phyloP scores from a whole-genome alignment of 2,329 filamentous ascomycete genomes.

The Colletotrichum incanum region DNA sequence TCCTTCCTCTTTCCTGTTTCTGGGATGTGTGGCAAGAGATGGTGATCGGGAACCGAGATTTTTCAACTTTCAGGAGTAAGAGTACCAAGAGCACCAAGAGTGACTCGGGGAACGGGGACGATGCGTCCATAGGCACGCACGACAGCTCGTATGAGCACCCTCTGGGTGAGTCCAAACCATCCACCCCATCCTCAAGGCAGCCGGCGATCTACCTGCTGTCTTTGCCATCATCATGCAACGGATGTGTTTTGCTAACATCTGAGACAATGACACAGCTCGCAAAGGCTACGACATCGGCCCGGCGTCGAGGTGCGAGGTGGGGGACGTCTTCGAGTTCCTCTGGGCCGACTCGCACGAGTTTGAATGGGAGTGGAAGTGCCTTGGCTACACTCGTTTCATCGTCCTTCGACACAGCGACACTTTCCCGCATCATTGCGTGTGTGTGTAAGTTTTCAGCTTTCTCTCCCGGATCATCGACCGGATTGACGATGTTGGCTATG shows the following conservation, averaged over 20 bases:
- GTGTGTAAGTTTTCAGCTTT: slow-evolving; percentile 31
- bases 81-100: slow-evolving; percentile 43
- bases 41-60: slow-evolving; percentile 43
- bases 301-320: slow-evolving; percentile 35
- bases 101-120: slow-evolving; percentile 43
- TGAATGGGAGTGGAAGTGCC: slow-evolving; percentile 42
- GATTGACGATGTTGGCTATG: neutral
- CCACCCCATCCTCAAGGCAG: neutral
- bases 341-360: slow-evolving; percentile 43
- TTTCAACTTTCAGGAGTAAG: slow-evolving; percentile 42
- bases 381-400: slow-evolving; percentile 41
- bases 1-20: slow-evolving; percentile 24
- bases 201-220: neutral
- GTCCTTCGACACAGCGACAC: slow-evolving; percentile 41
- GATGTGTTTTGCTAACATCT: slow-evolving; percentile 15
- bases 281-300: slow-evolving; percentile 42
- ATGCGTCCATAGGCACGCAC: slow-evolving; percentile 42
- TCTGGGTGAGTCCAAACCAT: slow-evolving; percentile 36
- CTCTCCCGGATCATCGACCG: neutral
- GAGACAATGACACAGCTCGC: slow-evolving; percentile 30
- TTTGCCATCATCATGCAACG: neutral
- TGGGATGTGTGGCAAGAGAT: slow-evolving; percentile 44
- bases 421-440: slow-evolving; percentile 39
- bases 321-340: slow-evolving; percentile 41
- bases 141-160: slow-evolving; percentile 42